Evolutionary conservation across 192 early-diverging fungal genomes (phyloP).

Genomic region (Coemansia sp.): DNA sequence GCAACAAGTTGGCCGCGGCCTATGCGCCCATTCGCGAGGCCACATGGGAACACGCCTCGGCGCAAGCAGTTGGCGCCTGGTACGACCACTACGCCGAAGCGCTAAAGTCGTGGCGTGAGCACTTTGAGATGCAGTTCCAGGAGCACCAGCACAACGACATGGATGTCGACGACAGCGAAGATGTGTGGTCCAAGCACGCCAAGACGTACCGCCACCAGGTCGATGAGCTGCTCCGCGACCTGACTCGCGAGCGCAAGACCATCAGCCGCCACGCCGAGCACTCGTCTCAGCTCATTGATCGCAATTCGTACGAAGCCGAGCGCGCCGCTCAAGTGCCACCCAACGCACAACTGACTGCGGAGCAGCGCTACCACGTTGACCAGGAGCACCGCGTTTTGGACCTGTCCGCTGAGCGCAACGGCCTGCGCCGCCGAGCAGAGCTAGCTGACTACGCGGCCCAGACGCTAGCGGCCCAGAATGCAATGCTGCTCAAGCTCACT

Average conservation of each 20-base stretch:
- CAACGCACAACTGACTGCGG: constrained; percentile 37
- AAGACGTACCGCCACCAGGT: constrained; percentile 33
- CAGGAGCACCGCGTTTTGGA: constrained; percentile 44
- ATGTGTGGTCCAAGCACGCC: constrained; percentile 7
- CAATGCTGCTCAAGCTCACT: constrained; percentile 30
- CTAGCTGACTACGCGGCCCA: constrained; percentile 35
- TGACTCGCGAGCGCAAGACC: constrained; percentile 40
- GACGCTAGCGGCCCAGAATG: constrained; percentile 27
- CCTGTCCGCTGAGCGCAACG: constrained; percentile 44
- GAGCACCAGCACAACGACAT: constrained; percentile 38
- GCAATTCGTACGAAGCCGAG: constrained; percentile 35
- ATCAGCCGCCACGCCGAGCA: constrained; percentile 46
- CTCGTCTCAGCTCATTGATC: constrained; percentile 34
- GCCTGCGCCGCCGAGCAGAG: constrained; percentile 37
- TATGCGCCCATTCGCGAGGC: constrained; percentile 49
- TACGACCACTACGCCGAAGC: constrained; percentile 35
- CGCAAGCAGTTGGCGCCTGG: constrained; percentile 26
- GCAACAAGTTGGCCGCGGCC: constrained; percentile 37
- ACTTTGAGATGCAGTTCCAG: constrained; percentile 50
- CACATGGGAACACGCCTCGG: constrained; percentile 51
- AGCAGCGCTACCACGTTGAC: constrained; percentile 51
- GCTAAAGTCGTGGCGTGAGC: constrained; percentile 48
- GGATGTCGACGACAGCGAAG: constrained; percentile 16
- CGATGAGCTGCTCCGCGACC: constrained; percentile 39
- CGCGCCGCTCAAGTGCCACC: constrained; percentile 42